Percentiles rank a stretch among this genome's conserved stretches.
Evolutionary conservation across 2,329 filamentous ascomycete species (phyloP).

Genomic region (Aureobasidium sp.): DNA sequence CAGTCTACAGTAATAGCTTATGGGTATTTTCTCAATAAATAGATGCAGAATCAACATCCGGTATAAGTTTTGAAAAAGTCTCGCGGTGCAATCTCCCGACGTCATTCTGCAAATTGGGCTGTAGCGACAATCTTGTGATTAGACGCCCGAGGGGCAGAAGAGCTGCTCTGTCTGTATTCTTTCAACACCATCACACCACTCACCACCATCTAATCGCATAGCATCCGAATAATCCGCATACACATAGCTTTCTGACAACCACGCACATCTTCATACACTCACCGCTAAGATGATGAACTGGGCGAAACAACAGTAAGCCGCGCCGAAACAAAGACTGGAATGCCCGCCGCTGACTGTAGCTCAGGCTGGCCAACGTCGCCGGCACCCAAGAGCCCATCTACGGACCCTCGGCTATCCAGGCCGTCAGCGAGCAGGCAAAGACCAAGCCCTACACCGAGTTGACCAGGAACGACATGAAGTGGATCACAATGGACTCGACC

Average conservation of each 20-base stretch:
- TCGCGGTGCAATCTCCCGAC: not conserved
- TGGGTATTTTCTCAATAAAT: not conserved
- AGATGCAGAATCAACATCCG: not conserved
- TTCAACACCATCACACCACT: not conserved
- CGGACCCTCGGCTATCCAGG: conserved; percentile 76
- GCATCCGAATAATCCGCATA: not conserved
- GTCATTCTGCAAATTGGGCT: conserved; percentile 8
- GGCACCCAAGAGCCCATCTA: conserved; percentile 97
- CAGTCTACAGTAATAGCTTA: not conserved
- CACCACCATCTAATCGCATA: not conserved
- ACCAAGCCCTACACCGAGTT: conserved; percentile 73
- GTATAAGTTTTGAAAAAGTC: not conserved
- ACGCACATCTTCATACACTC: not conserved
- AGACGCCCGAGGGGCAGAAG: conserved; percentile 2
- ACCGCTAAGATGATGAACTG: conserved; percentile 71
- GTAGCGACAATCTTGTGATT: not conserved
- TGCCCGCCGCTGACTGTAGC: conserved; percentile 10
- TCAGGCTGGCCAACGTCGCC: conserved; percentile 61
- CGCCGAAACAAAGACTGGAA: conserved; percentile 9
- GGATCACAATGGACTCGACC: conserved; percentile 72
- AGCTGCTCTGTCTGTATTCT: not conserved
- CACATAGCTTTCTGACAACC: not conserved
- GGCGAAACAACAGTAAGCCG: conserved; percentile 78
- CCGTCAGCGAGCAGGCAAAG: conserved; percentile 73
- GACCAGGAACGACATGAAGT: conserved; percentile 69